phyloP scores from a whole-genome alignment of 2,329 filamentous ascomycete species.

The Macrophomina phaseolina region DNA sequence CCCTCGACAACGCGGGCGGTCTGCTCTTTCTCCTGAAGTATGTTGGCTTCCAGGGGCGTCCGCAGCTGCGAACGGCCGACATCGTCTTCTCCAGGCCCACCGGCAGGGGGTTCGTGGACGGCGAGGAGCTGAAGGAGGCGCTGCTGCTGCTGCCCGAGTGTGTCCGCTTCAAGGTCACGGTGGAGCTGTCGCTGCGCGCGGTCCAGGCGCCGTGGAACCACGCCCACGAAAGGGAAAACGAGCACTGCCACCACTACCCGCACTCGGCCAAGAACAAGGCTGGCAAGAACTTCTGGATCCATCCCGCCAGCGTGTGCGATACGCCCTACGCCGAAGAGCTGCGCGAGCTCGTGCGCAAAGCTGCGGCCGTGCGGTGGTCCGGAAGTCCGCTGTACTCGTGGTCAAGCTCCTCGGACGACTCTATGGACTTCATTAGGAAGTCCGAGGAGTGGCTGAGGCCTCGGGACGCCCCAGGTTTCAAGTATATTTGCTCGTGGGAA shows the following conservation, averaged over 20 bases:
- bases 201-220: conserved; percentile 15
- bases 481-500: conserved; percentile 17
- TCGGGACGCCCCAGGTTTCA: neutral
- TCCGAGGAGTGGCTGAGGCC: conserved; percentile 14
- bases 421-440: neutral
- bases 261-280: conserved; percentile 4
- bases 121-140: neutral
- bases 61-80: conserved; percentile 12
- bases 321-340: conserved; percentile 7
- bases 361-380: conserved; percentile 6
- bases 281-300: conserved; percentile 20
- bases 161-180: neutral
- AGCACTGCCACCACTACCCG: conserved; percentile 3
- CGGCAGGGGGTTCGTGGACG: conserved; percentile 13
- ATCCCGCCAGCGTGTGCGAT: conserved; percentile 19
- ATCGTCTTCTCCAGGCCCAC: conserved; percentile 14
- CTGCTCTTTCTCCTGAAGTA: conserved; percentile 2
- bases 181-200: conserved; percentile 15
- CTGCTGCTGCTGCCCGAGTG: neutral
- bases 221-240: neutral
- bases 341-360: neutral
- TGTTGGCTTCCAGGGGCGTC: conserved; percentile 3
- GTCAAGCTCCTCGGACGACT: conserved; percentile 16
- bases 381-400: conserved; percentile 17
- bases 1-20: conserved; percentile 9